These are phyloP conservation scores for Aspergillus jensenii DNA, from an alignment of 2,329 filamentous ascomycete genomes.

Conservation along the genomic window DNA sequence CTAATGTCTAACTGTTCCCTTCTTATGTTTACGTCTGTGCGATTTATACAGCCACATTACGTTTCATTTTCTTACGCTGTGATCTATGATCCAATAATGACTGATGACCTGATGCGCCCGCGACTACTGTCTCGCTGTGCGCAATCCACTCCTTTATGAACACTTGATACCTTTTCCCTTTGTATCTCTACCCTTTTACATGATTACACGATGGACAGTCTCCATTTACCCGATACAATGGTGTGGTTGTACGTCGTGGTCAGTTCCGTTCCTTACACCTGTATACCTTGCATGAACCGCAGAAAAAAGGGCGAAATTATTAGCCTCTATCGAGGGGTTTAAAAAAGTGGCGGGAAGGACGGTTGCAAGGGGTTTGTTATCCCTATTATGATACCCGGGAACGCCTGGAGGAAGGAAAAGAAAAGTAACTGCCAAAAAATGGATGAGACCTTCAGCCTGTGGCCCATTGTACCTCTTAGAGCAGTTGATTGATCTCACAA, in stretches of 20 bases:
- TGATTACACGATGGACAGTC: conserved; percentile 6
- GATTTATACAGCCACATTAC: conserved; percentile 6
- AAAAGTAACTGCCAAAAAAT: neutral
- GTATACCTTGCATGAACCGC: conserved; percentile 15
- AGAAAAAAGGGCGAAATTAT: neutral
- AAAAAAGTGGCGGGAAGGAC: neutral
- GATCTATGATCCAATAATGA: conserved; percentile 27
- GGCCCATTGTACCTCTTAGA: conserved; percentile 16
- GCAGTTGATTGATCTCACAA: conserved; percentile 10
- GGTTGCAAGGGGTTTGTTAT: conserved; percentile 2
- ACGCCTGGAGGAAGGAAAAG: conserved; percentile 1
- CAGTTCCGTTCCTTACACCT: conserved; percentile 12
- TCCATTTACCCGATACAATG: conserved; percentile 12
- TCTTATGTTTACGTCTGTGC: conserved; percentile 1
- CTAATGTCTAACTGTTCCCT: conserved; percentile 29
- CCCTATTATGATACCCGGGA: neutral
- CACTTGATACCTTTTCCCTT: conserved; percentile 22
- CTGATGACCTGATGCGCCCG: conserved; percentile 23
- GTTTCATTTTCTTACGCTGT: conserved; percentile 11
- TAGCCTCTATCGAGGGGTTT: neutral
- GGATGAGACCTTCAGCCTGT: conserved; percentile 1
- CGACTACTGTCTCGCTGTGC: conserved; percentile 37
- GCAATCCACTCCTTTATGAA: conserved; percentile 29
- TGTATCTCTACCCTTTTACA: conserved; percentile 11
- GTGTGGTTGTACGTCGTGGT: conserved; percentile 12